These are phyloP conservation scores for Asterophora lycoperdoides DNA, from an alignment of 768 basidiomycete genomes.

Conservation along the genomic window DNA sequence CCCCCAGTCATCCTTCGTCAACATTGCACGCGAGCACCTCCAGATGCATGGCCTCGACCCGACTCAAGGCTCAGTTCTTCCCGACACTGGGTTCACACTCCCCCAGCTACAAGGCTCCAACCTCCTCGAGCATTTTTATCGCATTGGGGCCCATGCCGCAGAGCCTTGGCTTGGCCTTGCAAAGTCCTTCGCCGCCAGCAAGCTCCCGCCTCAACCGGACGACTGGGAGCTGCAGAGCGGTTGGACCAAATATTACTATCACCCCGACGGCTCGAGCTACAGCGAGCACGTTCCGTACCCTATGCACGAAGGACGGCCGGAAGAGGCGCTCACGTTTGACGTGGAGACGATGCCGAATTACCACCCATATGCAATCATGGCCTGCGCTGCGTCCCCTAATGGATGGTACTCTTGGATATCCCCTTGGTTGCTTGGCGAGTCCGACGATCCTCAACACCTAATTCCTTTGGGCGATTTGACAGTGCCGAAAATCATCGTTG, in stretches of 20 bases:
- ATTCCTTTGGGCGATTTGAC: slow-evolving; percentile 64
- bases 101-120: slow-evolving; percentile 79
- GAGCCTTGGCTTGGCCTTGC: slow-evolving; percentile 79
- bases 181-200: slow-evolving; percentile 44
- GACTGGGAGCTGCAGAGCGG: slow-evolving; percentile 58
- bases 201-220: slow-evolving; percentile 57
- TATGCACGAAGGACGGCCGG: slow-evolving; percentile 55
- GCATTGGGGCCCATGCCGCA: slow-evolving; percentile 62
- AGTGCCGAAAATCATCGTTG: slow-evolving; percentile 66
- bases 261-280: slow-evolving; percentile 72
- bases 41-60: slow-evolving; percentile 78
- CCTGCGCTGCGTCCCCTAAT: slow-evolving; percentile 75
- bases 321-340: slow-evolving; percentile 83
- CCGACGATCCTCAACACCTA: slow-evolving; percentile 55
- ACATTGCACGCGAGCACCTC: slow-evolving; percentile 80
- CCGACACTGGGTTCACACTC: slow-evolving; percentile 73
- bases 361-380: slow-evolving; percentile 81
- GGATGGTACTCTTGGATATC: slow-evolving; percentile 98
- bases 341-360: slow-evolving; percentile 89
- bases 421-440: slow-evolving; percentile 78
- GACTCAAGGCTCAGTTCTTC: slow-evolving; percentile 73
- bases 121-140: slow-evolving; percentile 86
- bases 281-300: slow-evolving; percentile 69
- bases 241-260: slow-evolving; percentile 83
- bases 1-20: slow-evolving; percentile 57